Percentiles rank a stretch among this genome's conserved stretches.
phyloP scores from a whole-genome alignment of 2,329 filamentous ascomycete species.

The Akanthomyces lecanii region DNA sequence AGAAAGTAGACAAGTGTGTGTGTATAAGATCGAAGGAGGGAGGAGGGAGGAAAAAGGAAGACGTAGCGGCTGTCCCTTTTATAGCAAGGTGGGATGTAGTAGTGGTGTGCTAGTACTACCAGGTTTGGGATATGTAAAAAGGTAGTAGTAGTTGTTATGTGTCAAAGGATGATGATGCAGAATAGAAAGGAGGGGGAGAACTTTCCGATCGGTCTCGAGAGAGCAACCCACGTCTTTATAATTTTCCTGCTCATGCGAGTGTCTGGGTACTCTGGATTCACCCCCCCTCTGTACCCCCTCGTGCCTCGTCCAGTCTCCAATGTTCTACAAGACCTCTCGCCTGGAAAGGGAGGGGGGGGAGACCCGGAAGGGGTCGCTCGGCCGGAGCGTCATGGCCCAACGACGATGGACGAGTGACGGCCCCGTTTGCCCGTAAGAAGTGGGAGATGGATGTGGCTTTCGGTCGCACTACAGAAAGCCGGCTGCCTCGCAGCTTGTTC shows the following conservation, averaged over 20 bases:
- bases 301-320: neutral
- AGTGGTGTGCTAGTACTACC: neutral
- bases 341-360: neutral
- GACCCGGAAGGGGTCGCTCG: neutral
- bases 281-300: constrained; percentile 1
- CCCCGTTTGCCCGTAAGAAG: constrained; percentile 1
- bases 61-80: constrained; percentile 3
- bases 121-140: neutral
- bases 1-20: neutral
- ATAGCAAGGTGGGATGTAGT: neutral
- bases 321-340: neutral
- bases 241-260: neutral
- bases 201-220: neutral
- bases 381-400: constrained; percentile 4
- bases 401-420: neutral
- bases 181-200: neutral
- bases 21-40: neutral
- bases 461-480: neutral
- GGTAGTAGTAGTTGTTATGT: constrained; percentile 7
- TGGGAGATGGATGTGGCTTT: neutral
- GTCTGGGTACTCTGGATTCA: neutral
- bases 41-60: neutral
- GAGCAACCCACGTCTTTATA: constrained; percentile 11
- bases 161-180: constrained; percentile 15
- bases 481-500: neutral